Evolutionary conservation across 805 yeast species (phyloP), one percentile per base, ranked within the genome.

Genomic region (Monosporozyma solicola): DNA sequence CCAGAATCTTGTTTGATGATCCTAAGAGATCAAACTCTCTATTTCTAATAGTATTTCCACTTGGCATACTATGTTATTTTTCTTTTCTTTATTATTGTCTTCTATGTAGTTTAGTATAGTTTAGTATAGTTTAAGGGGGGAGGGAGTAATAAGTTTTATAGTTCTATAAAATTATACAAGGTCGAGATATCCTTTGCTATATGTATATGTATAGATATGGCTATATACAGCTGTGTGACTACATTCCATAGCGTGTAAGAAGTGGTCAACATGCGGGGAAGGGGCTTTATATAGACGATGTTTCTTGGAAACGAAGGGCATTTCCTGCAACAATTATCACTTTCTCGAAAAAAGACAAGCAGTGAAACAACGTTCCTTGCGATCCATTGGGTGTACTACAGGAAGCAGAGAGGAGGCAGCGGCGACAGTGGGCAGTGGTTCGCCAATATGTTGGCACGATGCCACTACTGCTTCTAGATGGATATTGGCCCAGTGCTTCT

Each of bases 1-100:
- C 94, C 57, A 87, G 73, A 65, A 86, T 80, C 75, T 83, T 82
- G 70, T 70, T 72, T 50, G 71, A 65, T 51, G 67, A 65, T 41
- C 77, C 76, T 53, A 72, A 57, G 13, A 74, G 62, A 55, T 60
- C 60, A 57, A 35, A 35, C 16, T 35, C 39, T 35, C n/a, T 35
- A 35, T 35, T 35, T 35, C 39, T 35, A 35, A 35, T 35, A 13
- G 39, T 35, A 15, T 15, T 35, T 35, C n/a, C 39, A 35, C 39
- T 35, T 35, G 39, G 16, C 39, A 35, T 35, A 35, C n/a, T 35
- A 6, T 15, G 11, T 32, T 32, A 13, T 32, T 32, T 3, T 35
- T 15, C 4, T 35, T 13, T 35, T 35, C n/a, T 13, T 7, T 35
- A 13, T 35, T 5, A 13, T 13, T 35, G 39, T 15, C 39, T 15